Evolutionary conservation across 345 rosid genomes (phyloP).

Genomic region (Pseudoturritis turrita): DNA sequence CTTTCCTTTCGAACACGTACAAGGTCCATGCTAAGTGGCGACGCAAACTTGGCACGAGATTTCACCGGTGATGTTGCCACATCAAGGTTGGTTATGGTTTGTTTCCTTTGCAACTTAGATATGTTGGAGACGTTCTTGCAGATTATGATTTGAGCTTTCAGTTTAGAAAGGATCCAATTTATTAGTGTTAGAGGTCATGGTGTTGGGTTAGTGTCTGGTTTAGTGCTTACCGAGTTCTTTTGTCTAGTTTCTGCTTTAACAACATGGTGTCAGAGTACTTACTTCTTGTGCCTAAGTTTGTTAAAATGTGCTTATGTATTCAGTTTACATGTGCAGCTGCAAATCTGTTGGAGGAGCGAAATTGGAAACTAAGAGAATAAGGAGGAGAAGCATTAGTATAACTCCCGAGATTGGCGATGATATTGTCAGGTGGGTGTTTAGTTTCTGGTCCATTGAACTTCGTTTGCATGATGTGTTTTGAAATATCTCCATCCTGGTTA

Average conservation of each 20-base stretch:
- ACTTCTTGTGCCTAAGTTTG: conserved; percentile 4
- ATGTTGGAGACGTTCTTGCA: not conserved
- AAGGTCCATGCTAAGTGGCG: conserved; percentile 79
- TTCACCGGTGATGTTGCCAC: conserved; percentile 52
- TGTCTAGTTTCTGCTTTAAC: not conserved
- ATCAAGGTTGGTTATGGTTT: conserved; percentile 53
- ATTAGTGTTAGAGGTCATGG: not conserved
- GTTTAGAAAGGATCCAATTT: not conserved
- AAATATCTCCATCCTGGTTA: not conserved
- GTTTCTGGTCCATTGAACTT: conserved; percentile 11
- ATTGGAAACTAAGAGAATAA: conserved; percentile 72
- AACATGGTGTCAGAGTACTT: not conserved
- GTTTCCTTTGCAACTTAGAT: not conserved
- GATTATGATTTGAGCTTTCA: not conserved
- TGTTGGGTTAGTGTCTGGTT: conserved; percentile 16
- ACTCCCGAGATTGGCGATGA: conserved; percentile 99
- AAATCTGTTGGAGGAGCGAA: conserved; percentile 83
- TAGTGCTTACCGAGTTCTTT: conserved; percentile 12
- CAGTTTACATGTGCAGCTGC: conserved; percentile 33
- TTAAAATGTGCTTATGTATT: conserved; percentile 10
- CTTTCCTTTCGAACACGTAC: conserved; percentile 75
- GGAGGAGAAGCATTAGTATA: conserved; percentile 98
- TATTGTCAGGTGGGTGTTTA: conserved; percentile 78
- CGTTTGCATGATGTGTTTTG: not conserved
- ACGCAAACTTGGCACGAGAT: conserved; percentile 57